Percentiles rank a stretch among this genome's conserved stretches.
Conservation (phyloP, 2,329 filamentous ascomycete species). For the Massarina eburnea region DNA sequence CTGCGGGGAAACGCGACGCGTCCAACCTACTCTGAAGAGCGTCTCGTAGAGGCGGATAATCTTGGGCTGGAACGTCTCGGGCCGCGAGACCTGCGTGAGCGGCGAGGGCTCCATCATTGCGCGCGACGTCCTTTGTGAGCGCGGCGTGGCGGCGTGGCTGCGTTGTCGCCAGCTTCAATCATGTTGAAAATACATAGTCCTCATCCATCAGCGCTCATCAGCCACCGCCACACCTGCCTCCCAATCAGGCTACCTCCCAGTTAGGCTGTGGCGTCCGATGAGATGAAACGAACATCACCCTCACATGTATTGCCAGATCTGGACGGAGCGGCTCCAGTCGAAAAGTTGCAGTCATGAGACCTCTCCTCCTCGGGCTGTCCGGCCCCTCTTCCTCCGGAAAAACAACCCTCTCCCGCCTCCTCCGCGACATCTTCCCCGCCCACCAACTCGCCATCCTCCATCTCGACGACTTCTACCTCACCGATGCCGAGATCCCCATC, state of each 20-base stretch:
- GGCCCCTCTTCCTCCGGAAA: constrained; percentile 93
- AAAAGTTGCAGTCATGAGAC: too few species aligned
- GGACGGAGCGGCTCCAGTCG: not conserved
- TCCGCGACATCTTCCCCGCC: constrained; percentile 75
- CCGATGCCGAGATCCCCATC: constrained; percentile 67
- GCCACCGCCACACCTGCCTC: too few species aligned
- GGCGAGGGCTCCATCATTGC: constrained; percentile 80
- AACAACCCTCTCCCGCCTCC: constrained; percentile 83
- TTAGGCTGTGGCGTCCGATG: too few species aligned
- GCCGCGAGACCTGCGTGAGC: constrained; percentile 86
- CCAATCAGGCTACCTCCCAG: too few species aligned
- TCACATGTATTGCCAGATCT: constrained; percentile 5
- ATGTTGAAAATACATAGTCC: not conserved
- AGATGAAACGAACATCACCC: constrained; percentile 8
- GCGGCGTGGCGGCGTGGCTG: constrained; percentile 2
- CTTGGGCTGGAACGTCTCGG: constrained; percentile 90
- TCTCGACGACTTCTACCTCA: constrained; percentile 87
- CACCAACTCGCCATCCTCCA: constrained; percentile 75
- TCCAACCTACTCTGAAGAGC: constrained; percentile 73
- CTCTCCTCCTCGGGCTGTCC: constrained; percentile 75
- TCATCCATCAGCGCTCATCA: too few species aligned
- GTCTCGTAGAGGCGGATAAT: constrained; percentile 86
- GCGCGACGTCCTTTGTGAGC: not conserved
- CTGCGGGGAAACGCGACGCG: constrained; percentile 9
- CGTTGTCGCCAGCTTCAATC: constrained; percentile 9